Percentiles rank a stretch among this genome's conserved stretches.
phyloP scores from a whole-genome alignment of 2,329 filamentous ascomycete species.

The Boeremia lycopersici region DNA sequence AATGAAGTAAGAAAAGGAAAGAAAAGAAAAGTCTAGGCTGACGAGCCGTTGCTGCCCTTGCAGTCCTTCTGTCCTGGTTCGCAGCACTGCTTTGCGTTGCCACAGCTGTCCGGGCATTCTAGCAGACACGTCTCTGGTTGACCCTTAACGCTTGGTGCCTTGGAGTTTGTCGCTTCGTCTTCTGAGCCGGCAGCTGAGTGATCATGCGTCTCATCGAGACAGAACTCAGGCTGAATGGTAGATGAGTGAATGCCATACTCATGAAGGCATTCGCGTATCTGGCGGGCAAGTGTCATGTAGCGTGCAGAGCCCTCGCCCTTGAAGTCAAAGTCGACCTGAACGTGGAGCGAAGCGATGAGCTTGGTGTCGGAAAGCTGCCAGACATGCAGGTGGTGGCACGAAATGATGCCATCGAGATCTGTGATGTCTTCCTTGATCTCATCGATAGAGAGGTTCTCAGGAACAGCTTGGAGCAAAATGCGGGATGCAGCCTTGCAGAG shows the following conservation, averaged over 20 bases:
- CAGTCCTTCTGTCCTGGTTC: slow-evolving; percentile 41
- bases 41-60: slow-evolving; percentile 23
- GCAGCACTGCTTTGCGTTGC: slow-evolving; percentile 51
- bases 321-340: slow-evolving; percentile 90
- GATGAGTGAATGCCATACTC: slow-evolving; percentile 96
- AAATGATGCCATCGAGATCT: slow-evolving; percentile 79
- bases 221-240: slow-evolving; percentile 93
- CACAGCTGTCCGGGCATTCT: slow-evolving; percentile 53
- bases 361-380: slow-evolving; percentile 98
- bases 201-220: slow-evolving; percentile 52
- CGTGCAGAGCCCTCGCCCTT: slow-evolving; percentile 75
- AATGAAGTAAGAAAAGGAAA: background rate
- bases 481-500: slow-evolving; percentile 80
- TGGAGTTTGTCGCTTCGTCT: slow-evolving; percentile 41
- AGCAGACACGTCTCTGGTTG: slow-evolving; percentile 48
- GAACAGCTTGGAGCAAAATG: slow-evolving; percentile 92
- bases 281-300: slow-evolving; percentile 89
- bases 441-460: slow-evolving; percentile 82
- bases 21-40: slow-evolving; percentile 13
- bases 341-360: slow-evolving; percentile 88
- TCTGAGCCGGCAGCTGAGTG: slow-evolving; percentile 46
- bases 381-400: slow-evolving; percentile 94
- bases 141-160: slow-evolving; percentile 46
- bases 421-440: slow-evolving; percentile 94
- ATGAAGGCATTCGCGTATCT: slow-evolving; percentile 86